Evolutionary conservation across 225 moss, liverwort and hornwort genomes (phyloP).

Genomic region (Rhytidiadelphus loreus): DNA sequence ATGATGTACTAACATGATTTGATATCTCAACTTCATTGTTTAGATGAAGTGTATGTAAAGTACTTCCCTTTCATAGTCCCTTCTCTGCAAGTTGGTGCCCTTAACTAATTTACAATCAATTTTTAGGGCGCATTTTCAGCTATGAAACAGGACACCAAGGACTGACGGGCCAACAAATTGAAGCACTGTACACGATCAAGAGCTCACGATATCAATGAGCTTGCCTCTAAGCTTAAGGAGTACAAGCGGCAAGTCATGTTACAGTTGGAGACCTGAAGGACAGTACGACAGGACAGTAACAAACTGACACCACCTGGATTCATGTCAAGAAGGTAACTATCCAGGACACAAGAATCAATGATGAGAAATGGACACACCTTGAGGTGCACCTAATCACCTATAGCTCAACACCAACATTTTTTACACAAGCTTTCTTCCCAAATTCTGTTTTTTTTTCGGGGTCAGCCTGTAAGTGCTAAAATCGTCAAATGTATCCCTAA

Average conservation of each 20-base stretch:
- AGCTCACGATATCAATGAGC: neutral
- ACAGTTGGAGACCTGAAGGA: neutral
- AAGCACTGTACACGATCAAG: neutral
- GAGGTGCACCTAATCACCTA: neutral
- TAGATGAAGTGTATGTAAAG: neutral
- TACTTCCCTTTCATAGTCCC: neutral
- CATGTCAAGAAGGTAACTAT: constrained; percentile 1
- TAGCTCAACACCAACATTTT: neutral
- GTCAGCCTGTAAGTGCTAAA: neutral
- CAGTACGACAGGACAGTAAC: neutral
- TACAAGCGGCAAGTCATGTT: neutral
- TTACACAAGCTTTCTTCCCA: neutral
- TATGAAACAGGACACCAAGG: neutral
- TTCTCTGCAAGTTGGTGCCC: neutral
- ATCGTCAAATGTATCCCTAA: neutral
- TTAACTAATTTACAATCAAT: neutral
- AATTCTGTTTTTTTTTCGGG: neutral
- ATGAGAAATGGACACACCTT: neutral
- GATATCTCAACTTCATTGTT: neutral
- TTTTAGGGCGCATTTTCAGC: neutral
- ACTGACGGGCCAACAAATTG: neutral
- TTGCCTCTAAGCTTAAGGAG: neutral
- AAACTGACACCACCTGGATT: neutral
- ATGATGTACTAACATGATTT: neutral
- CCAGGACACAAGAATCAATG: neutral